Conservation (phyloP, 495 filamentous ascomycete genomes). For the Penicillium subrubescens region DNA sequence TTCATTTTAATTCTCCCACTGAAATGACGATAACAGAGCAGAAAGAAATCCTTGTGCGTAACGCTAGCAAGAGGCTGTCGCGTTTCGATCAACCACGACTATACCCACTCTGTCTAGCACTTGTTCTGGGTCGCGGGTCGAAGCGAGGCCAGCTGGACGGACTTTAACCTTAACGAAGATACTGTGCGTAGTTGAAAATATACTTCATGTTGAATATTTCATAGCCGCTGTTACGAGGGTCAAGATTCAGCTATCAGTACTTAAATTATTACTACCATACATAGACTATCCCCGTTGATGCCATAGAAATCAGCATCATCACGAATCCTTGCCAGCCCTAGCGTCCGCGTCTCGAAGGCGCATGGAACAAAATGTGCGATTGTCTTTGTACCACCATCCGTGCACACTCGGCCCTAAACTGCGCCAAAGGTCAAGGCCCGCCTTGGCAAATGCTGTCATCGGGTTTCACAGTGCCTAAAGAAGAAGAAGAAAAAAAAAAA, state of each 20-base stretch:
- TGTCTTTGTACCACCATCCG: neutral
- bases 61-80: neutral
- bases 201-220: neutral
- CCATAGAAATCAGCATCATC: neutral
- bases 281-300: neutral
- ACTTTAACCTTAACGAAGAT: constrained; percentile 6
- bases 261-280: neutral
- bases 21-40: too few relatives aligned
- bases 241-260: neutral
- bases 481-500: neutral
- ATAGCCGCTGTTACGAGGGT: neutral
- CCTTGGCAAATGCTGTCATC: constrained; percentile 3
- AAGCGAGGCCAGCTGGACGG: neutral
- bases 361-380: neutral
- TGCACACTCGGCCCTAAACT: neutral
- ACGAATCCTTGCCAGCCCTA: neutral
- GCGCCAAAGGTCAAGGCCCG: neutral
- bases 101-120: neutral
- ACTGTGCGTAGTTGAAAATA: too few relatives aligned
- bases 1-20: neutral
- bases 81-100: too few relatives aligned
- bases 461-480: neutral
- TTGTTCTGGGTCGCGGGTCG: neutral
- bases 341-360: neutral
- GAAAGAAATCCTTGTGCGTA: neutral